Percentiles rank a stretch among this genome's conserved stretches.
Evolutionary conservation across 2,329 filamentous ascomycete genomes (phyloP).

Genomic region (Monilinia laxa): DNA sequence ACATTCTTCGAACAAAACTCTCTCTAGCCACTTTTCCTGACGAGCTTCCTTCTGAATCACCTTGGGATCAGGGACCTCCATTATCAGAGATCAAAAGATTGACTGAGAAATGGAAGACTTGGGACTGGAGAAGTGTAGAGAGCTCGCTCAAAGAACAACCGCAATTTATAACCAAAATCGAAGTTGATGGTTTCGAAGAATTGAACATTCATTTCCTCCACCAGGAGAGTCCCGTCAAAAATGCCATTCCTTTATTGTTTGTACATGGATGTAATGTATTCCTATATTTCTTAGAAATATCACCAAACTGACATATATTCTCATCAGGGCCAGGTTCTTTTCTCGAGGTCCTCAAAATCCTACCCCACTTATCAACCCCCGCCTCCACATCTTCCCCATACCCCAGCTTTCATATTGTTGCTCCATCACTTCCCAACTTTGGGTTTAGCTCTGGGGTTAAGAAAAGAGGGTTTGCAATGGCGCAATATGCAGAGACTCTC

Average conservation of each 20-base stretch:
- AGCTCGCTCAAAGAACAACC: slow-evolving; percentile 32
- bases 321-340: slow-evolving; percentile 64
- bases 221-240: slow-evolving; percentile 45
- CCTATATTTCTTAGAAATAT: not conserved
- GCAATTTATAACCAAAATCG: slow-evolving; percentile 43
- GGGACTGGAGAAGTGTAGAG: slow-evolving; percentile 22
- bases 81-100: slow-evolving; percentile 8
- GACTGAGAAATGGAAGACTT: slow-evolving; percentile 2
- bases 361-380: no score
- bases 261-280: slow-evolving; percentile 46
- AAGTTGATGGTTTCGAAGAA: slow-evolving; percentile 56
- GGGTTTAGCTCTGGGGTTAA: no score
- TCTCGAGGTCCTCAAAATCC: slow-evolving; percentile 52
- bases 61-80: slow-evolving; percentile 15
- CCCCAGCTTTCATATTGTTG: no score
- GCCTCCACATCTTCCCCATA: no score
- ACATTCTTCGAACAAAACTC: slow-evolving; percentile 7
- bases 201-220: slow-evolving; percentile 66
- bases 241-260: slow-evolving; percentile 65
- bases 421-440: no score
- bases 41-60: not conserved
- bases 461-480: no score
- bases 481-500: no score
- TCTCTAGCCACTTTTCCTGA: not conserved
- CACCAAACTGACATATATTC: not conserved